Base-by-base conservation (phyloP, 306 rosid species). In the Trifolium repens region DNA sequence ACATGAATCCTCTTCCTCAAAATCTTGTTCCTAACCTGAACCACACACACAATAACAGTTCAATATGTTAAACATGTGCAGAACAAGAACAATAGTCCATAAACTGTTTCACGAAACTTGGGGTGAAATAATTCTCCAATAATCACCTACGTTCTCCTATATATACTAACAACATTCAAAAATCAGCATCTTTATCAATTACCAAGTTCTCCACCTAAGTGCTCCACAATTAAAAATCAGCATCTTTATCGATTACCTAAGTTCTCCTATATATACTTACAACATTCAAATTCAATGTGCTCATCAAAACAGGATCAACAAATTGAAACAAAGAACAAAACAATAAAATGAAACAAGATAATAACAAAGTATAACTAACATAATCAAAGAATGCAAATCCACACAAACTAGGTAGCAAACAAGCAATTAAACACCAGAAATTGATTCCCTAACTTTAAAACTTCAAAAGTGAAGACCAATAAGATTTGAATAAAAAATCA, bases 1-100 rank as follows among this genome's bases (percentile, higher is more conserved):
- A 94, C 98, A 54, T 94, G 98, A 71, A 94, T 91, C 66, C 98
- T 85, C 91, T 94, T 94, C 30, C 85, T 82, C 24, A 94, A 83
- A 0, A 94, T 94, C 16, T 92, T 76, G 70, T 94, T 91, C 0
- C 98, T 89, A 0, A 94, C 98, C 98, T 94, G 84, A 1, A 67
- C 67, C 2, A 47, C 24, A 67, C 0, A 32, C 13, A 66, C 5
- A 47, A 2, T 0, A 59, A 7, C 30, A 40, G 6, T 69, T 55
- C 8, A 64, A 19, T 14, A 75, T 13, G 26, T 15, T 16, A 5
- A 17, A 8, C 11, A 53, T 37, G 34, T 8, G 26, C 67, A 30
- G 19, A 30, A 3, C 34, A 55, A 57, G 34, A 12, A 34, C 43
- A 9, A 61, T 26, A 14, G 1, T 32, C 12, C 13, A 61, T 9